Base-by-base conservation (phyloP, 148 eudicot species). In the Bassia scoparia region DNA sequence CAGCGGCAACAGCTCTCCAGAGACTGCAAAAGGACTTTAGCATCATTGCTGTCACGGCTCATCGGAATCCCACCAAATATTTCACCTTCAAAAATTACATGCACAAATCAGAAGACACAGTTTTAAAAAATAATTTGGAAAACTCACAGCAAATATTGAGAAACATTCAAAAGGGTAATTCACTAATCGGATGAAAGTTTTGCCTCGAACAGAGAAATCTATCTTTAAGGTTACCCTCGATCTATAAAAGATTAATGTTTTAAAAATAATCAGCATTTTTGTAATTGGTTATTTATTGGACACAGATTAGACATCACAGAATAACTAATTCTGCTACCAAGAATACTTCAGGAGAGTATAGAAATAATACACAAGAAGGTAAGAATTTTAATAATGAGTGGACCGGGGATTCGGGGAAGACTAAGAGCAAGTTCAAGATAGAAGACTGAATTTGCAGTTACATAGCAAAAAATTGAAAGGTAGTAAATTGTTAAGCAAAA, bases 31-130 rank as follows among this genome's bases (percentile, higher is more conserved):
- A 96, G 97, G 80, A 85, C 81, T 73, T 90, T 87, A 37, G 92
- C 78, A 69, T 96, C 99, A 68, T 90, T 96, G 81, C 80, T 80
- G 60, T 88, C 90, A 71, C 83, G 80, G 68, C 81, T 67, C 44
- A 96, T 65, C 48, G 86, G 56, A 68, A 92, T 67, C 66, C 97
- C 99, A 67, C 87, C 99, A 83, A 81, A 96, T 66, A 96, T 90
- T 84, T 96, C 99, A 82, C 99, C 99, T 96, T 61, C n/a, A 67
- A n/a, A 62, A 62, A 41, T 64, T 41, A 37, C 35, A 80, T 46
- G 38, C 43, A 74, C 33, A 41, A 69, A 61, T 81, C 72, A 66
- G 5, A 56, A 79, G 23, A 34, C 74, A 69, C 21, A 21, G 12
- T 54, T 16, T 23, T 8, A 60, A 23, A 0, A 71, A 23, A 26